phyloP scores from a whole-genome alignment of 2,329 filamentous ascomycete genomes.

The Fusarium compactum region DNA sequence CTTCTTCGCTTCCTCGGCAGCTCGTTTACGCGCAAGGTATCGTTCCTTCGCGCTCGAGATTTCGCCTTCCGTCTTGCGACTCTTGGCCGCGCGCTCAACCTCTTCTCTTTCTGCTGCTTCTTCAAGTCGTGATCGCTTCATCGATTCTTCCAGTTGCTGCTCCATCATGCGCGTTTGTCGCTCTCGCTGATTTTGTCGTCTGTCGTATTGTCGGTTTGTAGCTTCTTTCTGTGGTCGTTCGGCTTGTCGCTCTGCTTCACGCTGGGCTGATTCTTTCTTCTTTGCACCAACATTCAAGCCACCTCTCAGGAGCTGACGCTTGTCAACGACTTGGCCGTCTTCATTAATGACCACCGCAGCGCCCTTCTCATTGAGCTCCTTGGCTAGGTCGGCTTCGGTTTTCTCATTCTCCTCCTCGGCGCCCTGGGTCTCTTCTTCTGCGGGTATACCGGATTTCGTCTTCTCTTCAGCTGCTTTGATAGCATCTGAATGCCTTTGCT shows the following conservation, averaged over 20 bases:
- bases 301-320: slow-evolving; percentile 80
- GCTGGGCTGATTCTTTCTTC: slow-evolving; percentile 62
- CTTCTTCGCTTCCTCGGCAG: slow-evolving; percentile 74
- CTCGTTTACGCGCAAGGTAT: slow-evolving; percentile 81
- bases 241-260: slow-evolving; percentile 39
- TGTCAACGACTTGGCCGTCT: slow-evolving; percentile 85
- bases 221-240: slow-evolving; percentile 53
- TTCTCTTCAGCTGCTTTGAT: slow-evolving; percentile 74
- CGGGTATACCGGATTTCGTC: slow-evolving; percentile 55
- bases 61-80: slow-evolving; percentile 80
- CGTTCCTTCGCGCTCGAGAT: slow-evolving; percentile 83
- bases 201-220: slow-evolving; percentile 58
- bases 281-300: slow-evolving; percentile 79
- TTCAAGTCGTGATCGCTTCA: slow-evolving; percentile 79
- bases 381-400: slow-evolving; percentile 72
- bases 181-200: slow-evolving; percentile 77
- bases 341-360: slow-evolving; percentile 78
- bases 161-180: slow-evolving; percentile 84
- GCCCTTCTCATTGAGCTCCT: slow-evolving; percentile 73
- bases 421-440: slow-evolving; percentile 53
- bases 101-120: slow-evolving; percentile 72
- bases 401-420: slow-evolving; percentile 69
- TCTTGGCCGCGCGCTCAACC: slow-evolving; percentile 76
- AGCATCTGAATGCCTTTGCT: slow-evolving; percentile 76
- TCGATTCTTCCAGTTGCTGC: slow-evolving; percentile 77